Conservation (phyloP, 176 grass and related monocot species). For the Bothriochloa decipiens region DNA sequence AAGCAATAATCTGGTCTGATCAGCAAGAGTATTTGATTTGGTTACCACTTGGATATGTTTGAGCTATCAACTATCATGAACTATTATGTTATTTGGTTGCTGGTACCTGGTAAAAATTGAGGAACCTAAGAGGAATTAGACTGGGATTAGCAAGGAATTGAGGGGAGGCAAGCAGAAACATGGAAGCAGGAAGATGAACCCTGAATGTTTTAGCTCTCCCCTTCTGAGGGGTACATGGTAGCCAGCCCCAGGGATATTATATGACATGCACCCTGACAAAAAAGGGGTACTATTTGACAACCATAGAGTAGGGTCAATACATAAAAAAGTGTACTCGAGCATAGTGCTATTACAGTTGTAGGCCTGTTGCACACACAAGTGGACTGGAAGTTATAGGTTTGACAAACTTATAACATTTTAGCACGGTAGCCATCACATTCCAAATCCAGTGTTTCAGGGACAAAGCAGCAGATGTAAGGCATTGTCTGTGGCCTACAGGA, state of each 20-base stretch:
- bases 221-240: not conserved
- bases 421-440: not conserved
- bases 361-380: not conserved
- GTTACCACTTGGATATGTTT: not conserved
- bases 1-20: not conserved
- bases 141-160: not conserved
- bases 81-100: not conserved
- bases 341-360: not conserved
- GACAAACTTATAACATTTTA: not conserved
- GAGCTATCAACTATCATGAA: not conserved
- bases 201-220: not conserved
- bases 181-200: not conserved
- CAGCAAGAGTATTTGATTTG: not conserved
- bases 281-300: not conserved
- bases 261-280: not conserved
- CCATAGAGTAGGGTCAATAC: not conserved
- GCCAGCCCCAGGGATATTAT: not conserved
- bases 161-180: not conserved
- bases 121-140: not conserved
- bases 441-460: not conserved
- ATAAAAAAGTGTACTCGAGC: not conserved
- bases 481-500: not conserved
- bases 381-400: constrained; percentile 16
- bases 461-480: not conserved
- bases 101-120: not conserved